Evolutionary conservation across 306 rosid genomes (phyloP).

Genomic region (Ammopiptanthus mongolicus): DNA sequence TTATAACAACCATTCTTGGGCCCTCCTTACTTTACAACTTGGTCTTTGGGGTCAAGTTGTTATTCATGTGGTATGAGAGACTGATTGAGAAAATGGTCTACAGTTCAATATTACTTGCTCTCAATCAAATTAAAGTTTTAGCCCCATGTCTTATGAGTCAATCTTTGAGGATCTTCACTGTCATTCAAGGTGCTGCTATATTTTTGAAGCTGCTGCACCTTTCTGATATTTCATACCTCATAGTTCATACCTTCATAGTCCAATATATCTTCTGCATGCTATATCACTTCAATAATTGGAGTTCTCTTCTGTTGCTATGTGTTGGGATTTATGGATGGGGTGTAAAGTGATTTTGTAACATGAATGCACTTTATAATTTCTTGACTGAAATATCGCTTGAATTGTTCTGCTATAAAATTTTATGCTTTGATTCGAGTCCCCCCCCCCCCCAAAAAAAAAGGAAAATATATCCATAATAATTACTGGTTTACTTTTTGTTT

Average conservation of each 20-base stretch:
- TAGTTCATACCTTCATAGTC: background rate
- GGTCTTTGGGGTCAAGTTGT: background rate
- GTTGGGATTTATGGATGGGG: background rate
- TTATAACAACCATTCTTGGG: background rate
- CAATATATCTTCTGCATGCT: background rate
- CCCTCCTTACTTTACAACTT: background rate
- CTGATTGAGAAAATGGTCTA: background rate
- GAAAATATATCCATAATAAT: background rate
- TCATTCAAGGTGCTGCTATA: constrained; percentile 12
- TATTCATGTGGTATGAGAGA: background rate
- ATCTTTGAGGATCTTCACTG: background rate
- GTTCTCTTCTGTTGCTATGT: constrained; percentile 3
- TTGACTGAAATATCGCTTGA: background rate
- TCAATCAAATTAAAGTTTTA: background rate
- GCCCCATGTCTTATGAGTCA: background rate
- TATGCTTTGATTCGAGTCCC: background rate
- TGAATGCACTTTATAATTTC: background rate
- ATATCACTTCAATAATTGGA: background rate
- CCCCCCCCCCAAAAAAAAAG: background rate
- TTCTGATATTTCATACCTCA: constrained; percentile 9
- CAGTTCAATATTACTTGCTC: background rate
- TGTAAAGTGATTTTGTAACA: background rate
- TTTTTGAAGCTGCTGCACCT: background rate
- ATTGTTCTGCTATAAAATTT: background rate
- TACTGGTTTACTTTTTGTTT: background rate